These are phyloP conservation scores for Barnettozyma pratensis DNA, from an alignment of 805 yeast species.

Conservation along the genomic window DNA sequence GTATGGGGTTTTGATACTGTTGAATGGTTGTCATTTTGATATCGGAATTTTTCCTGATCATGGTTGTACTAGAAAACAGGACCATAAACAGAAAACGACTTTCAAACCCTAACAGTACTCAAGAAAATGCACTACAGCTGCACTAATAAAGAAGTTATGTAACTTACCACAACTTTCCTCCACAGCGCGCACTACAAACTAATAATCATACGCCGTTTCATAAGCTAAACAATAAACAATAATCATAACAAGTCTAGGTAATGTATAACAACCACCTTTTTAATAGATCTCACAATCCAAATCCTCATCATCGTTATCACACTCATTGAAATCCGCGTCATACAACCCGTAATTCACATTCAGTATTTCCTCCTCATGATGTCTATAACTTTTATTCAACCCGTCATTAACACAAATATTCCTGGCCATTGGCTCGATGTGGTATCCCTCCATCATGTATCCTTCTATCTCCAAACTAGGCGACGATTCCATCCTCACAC, in stretches of 20 bases:
- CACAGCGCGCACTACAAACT: too few species aligned
- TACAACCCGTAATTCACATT: constrained; percentile 23
- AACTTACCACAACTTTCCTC: too few species aligned
- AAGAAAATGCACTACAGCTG: too few species aligned
- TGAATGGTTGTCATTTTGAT: too few species aligned
- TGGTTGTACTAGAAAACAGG: too few species aligned
- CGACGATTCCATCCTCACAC: constrained; percentile 8
- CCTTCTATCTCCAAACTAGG: constrained; percentile 22
- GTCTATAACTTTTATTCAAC: constrained; percentile 18
- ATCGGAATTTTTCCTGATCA: too few species aligned
- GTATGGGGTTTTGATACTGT: not conserved
- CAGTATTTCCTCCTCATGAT: constrained; percentile 21
- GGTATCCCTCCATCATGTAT: constrained; percentile 24
- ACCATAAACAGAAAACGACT: too few species aligned
- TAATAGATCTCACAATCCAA: constrained; percentile 20
- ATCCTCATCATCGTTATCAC: constrained; percentile 11
- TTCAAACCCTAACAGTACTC: too few species aligned
- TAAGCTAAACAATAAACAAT: not conserved
- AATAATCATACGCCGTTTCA: not conserved
- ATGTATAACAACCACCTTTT: not conserved
- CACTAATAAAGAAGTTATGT: too few species aligned
- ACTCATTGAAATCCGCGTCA: constrained; percentile 21
- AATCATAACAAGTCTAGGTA: too few species aligned
- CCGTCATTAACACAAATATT: not conserved
- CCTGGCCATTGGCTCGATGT: not conserved